phyloP scores from a whole-genome alignment of 169 alveolate species.

The Amoebophrya sp. region DNA sequence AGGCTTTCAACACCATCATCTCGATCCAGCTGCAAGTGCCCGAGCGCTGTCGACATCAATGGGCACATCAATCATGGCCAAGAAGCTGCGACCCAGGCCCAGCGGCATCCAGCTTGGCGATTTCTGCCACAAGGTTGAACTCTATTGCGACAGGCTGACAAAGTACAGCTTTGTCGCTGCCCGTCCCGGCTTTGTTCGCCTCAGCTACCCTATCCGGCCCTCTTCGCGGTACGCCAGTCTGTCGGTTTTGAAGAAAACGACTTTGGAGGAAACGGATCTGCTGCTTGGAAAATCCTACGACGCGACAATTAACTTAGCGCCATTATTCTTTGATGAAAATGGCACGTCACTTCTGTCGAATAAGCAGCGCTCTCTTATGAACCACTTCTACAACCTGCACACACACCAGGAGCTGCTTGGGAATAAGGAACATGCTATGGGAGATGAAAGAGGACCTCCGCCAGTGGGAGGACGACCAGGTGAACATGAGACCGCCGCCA shows the following conservation, averaged over 20 bases:
- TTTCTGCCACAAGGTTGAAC: background rate
- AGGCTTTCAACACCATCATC: too few relatives aligned
- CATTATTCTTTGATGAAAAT: background rate
- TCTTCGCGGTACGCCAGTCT: background rate
- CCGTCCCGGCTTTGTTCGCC: background rate
- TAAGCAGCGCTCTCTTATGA: too few relatives aligned
- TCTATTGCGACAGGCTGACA: background rate
- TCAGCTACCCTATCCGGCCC: background rate
- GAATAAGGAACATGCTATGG: too few relatives aligned
- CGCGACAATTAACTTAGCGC: background rate
- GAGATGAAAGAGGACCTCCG: too few relatives aligned
- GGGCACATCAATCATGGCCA: too few relatives aligned
- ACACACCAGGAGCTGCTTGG: too few relatives aligned
- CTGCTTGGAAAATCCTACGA: background rate
- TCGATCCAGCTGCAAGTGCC: too few relatives aligned
- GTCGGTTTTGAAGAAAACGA: background rate
- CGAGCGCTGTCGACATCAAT: background rate
- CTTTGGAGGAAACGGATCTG: background rate
- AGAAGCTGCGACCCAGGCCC: too few relatives aligned
- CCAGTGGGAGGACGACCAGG: too few relatives aligned
- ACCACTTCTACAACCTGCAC: too few relatives aligned
- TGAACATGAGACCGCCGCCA: too few relatives aligned
- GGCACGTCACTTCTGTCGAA: too few relatives aligned
- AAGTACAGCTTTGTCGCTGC: background rate
- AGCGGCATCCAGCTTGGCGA: background rate